These are phyloP conservation scores for Eucalyptus pumila DNA, from an alignment of 345 rosid genomes.

Conservation along the genomic window DNA sequence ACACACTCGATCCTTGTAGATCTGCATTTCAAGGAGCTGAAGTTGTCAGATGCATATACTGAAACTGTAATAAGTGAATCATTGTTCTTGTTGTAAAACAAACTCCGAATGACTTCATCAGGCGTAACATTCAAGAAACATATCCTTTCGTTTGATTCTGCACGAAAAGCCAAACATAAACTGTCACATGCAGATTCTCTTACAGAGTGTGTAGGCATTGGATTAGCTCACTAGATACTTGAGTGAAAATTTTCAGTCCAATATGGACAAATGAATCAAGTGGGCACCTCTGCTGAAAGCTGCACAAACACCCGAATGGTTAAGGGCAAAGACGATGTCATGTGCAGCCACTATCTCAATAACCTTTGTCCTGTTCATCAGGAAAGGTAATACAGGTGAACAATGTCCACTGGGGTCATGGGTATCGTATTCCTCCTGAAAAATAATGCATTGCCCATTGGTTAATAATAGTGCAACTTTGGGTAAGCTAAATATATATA, in stretches of 20 bases:
- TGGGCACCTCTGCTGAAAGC: constrained; percentile 79
- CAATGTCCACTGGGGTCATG: constrained; percentile 90
- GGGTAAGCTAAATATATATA: neutral
- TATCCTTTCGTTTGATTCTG: constrained; percentile 78
- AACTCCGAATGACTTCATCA: constrained; percentile 87
- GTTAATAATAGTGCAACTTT: neutral
- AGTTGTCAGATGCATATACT: constrained; percentile 84
- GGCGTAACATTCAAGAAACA: constrained; percentile 83
- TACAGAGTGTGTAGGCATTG: neutral
- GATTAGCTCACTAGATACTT: neutral
- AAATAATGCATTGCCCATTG: neutral
- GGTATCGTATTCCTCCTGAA: constrained; percentile 90
- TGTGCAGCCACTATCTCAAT: constrained; percentile 95
- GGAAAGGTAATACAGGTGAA: constrained; percentile 66
- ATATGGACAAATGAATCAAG: neutral
- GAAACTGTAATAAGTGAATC: constrained; percentile 97
- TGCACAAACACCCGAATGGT: constrained; percentile 90
- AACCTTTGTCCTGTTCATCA: constrained; percentile 85
- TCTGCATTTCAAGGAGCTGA: constrained; percentile 96
- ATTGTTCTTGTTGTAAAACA: constrained; percentile 90
- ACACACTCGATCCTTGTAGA: constrained; percentile 87
- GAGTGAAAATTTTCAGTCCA: neutral
- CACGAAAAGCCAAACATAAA: neutral
- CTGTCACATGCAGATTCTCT: neutral
- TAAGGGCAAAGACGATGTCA: constrained; percentile 91